Base-by-base conservation (phyloP, 2,329 filamentous ascomycete species). In the Rhytidhysteron rufulum region DNA sequence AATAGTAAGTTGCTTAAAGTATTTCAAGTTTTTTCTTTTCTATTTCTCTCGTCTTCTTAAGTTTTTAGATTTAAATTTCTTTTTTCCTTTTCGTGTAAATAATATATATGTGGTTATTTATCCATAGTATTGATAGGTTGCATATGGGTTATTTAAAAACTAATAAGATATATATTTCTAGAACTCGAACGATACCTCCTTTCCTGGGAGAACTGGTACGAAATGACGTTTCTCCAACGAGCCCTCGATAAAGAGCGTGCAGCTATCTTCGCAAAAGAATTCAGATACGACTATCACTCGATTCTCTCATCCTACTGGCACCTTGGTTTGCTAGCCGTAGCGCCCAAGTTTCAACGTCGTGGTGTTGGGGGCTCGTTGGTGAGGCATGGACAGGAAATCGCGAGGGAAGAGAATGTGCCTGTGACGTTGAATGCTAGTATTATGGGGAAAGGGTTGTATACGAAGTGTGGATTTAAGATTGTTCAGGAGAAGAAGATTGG, bases 181-280 rank as follows among this genome's bases (percentile, higher is more conserved):
- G 53, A 47, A 21, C 15, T 56, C 16, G 51, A 56, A 20, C 40
- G 53, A 10, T 38, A 45, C 17, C 46, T 56, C 3, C 41, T 56
- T 3, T 40, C 34, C 3, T 50, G 48, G 49, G 53, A 56, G 30
- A 16, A 25, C 1, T 54, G 35, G 37, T 56, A 56, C 22, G 44
- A 56, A 22, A 15, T 21, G 3, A 42, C 39, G 4, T 35, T 53
- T 13, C 30, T 53, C 4, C 40, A 53, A 33, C 48, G 48, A 10
- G 50, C 44, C 10, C 29, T 33, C 1, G 46, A 50, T 36, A 25
- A 30, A 9, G 20, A 35, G 8, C 42, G 45, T 4, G 4, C 50
- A 4, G 31, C 27, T 6, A 15, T 30, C 8, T 47, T 37, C 19
- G 8, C 20, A 1, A 15, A 39, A 3, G 10, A 27, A 8, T 20